Base-by-base conservation (phyloP, 2,329 filamentous ascomycete genomes). In the Aspergillus chevalieri region DNA sequence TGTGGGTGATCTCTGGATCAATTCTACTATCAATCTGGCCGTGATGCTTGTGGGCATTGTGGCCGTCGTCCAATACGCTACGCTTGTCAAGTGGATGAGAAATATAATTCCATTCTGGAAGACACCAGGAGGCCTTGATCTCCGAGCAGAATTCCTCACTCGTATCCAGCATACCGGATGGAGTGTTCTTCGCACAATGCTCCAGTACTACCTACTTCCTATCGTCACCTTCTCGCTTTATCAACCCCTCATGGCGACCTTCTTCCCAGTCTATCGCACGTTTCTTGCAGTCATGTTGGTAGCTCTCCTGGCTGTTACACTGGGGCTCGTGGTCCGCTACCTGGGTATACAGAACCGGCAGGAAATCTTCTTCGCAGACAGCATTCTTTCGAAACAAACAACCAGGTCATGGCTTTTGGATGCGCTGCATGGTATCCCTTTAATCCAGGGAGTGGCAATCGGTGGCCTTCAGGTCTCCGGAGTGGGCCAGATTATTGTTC, bases 21-120 rank as follows among this genome's bases (percentile, higher is more conserved):
- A 56, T 19, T 46, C 52, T 4, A 30, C 52, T 12, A 50, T 56
- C 10, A 56, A 52, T 12, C 49, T 56, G 1, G 36, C 34, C 5
- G 28, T 56, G 5, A 6, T 56, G 6, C 14, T 47, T 6, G 15
- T 50, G 3, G 47, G 33, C 9, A 42, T 49, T 1, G 33, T 51
- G 3, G 45, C 47, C 3, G 17, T 43, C 10, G 26, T 48, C 6
- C 49, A 46, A 21, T 3, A 47, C 8, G 15, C 24, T 9, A 47
- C 36, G 39, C 15, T 50, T 4, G 4, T 47, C 22, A 42, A 45
- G 38, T 52, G 42, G 42, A 26, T 46, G 33, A 30, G 4, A 30
- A 30, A 30, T 30, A 30, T 30, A 30, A 3, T 30, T 12, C 10
- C 26, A 12, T 30, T 30, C 4, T 47, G 44, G 44, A 41, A 34